These are phyloP conservation scores for Escovopsis sp. DNA, from an alignment of 2,329 filamentous ascomycete genomes.

Conservation along the genomic window DNA sequence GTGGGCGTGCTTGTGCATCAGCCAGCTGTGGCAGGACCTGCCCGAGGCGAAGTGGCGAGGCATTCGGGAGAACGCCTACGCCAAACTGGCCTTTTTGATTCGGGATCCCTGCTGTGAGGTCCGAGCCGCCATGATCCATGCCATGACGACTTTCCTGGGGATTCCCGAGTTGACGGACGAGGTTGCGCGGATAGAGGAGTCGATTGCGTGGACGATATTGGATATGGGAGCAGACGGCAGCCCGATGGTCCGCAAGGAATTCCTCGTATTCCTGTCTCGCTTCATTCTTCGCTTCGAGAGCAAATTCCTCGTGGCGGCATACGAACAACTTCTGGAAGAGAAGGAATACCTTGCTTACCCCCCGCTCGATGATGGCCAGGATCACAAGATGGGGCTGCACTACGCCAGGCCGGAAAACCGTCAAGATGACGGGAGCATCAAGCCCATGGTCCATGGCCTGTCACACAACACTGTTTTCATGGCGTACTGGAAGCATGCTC, in stretches of 20 bases:
- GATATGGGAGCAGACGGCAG: slow-evolving; percentile 91
- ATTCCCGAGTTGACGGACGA: slow-evolving; percentile 88
- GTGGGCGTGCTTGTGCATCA: slow-evolving; percentile 91
- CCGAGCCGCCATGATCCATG: slow-evolving; percentile 81
- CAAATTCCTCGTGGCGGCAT: slow-evolving; percentile 84
- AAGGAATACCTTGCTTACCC: slow-evolving; percentile 49
- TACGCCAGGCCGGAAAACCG: slow-evolving; percentile 42
- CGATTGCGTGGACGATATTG: slow-evolving; percentile 74
- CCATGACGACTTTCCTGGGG: slow-evolving; percentile 84
- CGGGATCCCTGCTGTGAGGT: slow-evolving; percentile 87
- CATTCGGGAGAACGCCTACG: slow-evolving; percentile 75
- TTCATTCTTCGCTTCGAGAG: slow-evolving; percentile 83
- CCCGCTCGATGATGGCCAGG: slow-evolving; percentile 38
- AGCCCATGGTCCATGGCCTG: slow-evolving; percentile 40
- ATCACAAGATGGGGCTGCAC: slow-evolving; percentile 48
- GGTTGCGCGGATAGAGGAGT: slow-evolving; percentile 80
- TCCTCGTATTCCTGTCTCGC: slow-evolving; percentile 84
- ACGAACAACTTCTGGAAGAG: slow-evolving; percentile 79
- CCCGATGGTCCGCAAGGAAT: slow-evolving; percentile 82
- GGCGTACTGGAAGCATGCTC: slow-evolving; percentile 83
- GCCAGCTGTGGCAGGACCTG: slow-evolving; percentile 83
- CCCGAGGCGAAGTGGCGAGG: slow-evolving; percentile 91
- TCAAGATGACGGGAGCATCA: slow-evolving; percentile 42
- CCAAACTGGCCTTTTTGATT: slow-evolving; percentile 64
- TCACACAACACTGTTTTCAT: slow-evolving; percentile 86